Base-by-base conservation (phyloP, 1,139 yeast genomes). In the Taphrina confusa region DNA sequence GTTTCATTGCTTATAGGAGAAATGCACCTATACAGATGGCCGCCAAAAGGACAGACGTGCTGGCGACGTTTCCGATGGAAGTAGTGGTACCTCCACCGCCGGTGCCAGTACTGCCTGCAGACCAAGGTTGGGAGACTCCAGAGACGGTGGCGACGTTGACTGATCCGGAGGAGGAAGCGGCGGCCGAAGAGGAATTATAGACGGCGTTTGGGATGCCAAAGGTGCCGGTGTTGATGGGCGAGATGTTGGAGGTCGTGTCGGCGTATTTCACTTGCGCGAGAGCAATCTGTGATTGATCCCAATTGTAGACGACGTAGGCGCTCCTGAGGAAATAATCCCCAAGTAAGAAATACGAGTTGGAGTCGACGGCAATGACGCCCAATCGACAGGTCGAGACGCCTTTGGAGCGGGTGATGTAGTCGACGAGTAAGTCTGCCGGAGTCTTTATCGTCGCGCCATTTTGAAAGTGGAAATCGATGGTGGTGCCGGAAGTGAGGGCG, bases 301-400 rank as follows among this genome's bases (percentile, higher is more conserved):
- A 74, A 71, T 89, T 94, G 67, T 80, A 88, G 45, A 88, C 95
- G 58, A 84, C 81, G 70, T 89, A 89, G 8, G 87, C 90, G 57
- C 81, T 77, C 63, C 88, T 78, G 67, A 90, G 74, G 72, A 88
- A 83, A 34, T 83, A 80, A 71, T 87, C 95, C 47, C 96, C 96
- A 12, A 88, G 70, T 14, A 81, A 74, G 45, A 25, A 34, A 16
- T 52, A 59, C 20, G 57, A 49, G 44, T 55, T 37, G 34, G 45
- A 59, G 23, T 28, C 22, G 40, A 42, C 44, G 28, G 56, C 49
- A 16, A 60, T 23, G 22, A 63, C 46, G 4, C 59, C 40, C 27
- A 63, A n/a, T 9, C 40, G 54, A 22, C 65, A 63, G 33, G 46
- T 60, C 18, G 30, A 31, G 12, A 28, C 54, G 23, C 65, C 65